Evolutionary conservation across 2,329 filamentous ascomycete species (phyloP), one percentile per base, ranked within the genome.

Genomic region (Cercospora sesami): DNA sequence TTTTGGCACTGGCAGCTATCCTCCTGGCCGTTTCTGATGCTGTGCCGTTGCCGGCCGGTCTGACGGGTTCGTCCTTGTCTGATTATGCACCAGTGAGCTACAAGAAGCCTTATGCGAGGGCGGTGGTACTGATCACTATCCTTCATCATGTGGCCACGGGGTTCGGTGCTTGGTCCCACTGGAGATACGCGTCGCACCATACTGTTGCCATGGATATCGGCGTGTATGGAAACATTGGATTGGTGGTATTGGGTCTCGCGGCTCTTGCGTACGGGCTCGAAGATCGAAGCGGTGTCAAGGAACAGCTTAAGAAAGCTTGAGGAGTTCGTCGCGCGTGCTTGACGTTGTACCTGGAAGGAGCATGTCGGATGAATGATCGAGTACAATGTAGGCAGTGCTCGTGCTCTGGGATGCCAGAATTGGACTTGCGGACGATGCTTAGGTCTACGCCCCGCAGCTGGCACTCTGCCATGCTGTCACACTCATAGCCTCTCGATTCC

Each of bases 61-160:
- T 74, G 18, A 64, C 65, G 2, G 72, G 75, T 36, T 75, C 73
- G 14, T 58, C 72, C 6, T 60, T 75, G 16, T 67, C 70, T 8
- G 67, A 67, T 31, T 59, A 71, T 9, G 42, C 69, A 0, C 61
- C 70, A 4, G 58, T 57, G n/a, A 61, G 57, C 9, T 60, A 69
- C 31, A 74, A 73, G 71, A 77, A 74, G 58, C 77, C 76, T 8
- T 79, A 78, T 65, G 77, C 78, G 4, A 72, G 72, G 36, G 76
- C 75, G 0, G 69, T 74, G 10, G 71, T 79, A 10, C 28, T 76
- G 39, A 74, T 78, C 16, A 78, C 76, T 57, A 72, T 79, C 6
- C 73, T 78, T 55, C 78, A 79, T 60, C 78, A 79, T 69, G 61
- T 78, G 31, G 75, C 75, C 42, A 79, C 78, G 1, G 77, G 75